Base-by-base conservation (phyloP, 164 flowering plant species). In the Euptelea pleiosperma region DNA sequence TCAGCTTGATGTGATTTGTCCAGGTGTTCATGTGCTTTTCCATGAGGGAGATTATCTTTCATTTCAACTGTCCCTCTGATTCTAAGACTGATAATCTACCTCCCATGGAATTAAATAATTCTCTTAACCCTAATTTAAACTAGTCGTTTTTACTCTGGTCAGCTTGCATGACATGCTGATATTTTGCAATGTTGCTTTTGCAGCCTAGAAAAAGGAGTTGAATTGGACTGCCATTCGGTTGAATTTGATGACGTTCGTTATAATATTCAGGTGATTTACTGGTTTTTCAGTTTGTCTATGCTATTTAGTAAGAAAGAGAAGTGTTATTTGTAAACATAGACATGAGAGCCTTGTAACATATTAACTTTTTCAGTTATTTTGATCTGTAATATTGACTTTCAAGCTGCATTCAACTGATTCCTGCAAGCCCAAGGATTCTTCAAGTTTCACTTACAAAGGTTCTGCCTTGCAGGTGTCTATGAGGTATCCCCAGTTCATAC, bases 141-240 rank as follows among this genome's bases (percentile, higher is more conserved):
- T 43, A 1, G 1, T 2, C 3, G 12, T 50, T 34, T 24, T 42
- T 31, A 6, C 22, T 49, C 8, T 51, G 12, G 22, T 48, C 7
- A 51, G 16, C 29, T 30, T 24, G 3, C 12, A 8, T 3, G 12
- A 36, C 42, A 39, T 41, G 37, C 18, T 55, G 42, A 36, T 56
- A 16, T 33, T 22, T 57, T 54, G 24, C 25, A 21, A 40, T 52
- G 8, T 50, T 60, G 22, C 29, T 53, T 59, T 41, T 78, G 72
- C 89, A 93, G 98, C 69, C 78, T 86, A 46, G 96, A 86, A n/a
- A 90, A 85, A 71, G 92, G 83, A 55, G 86, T 83, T 68, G 97
- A 93, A 61, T 45, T 88, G 60, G 97, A 93, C 52, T 82, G 85
- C 74, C 85, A 86, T 24, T 90, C 94, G 73, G 83, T 85, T 60